phyloP scores from a whole-genome alignment of 129 eudicot species.

The Centella asiatica region DNA sequence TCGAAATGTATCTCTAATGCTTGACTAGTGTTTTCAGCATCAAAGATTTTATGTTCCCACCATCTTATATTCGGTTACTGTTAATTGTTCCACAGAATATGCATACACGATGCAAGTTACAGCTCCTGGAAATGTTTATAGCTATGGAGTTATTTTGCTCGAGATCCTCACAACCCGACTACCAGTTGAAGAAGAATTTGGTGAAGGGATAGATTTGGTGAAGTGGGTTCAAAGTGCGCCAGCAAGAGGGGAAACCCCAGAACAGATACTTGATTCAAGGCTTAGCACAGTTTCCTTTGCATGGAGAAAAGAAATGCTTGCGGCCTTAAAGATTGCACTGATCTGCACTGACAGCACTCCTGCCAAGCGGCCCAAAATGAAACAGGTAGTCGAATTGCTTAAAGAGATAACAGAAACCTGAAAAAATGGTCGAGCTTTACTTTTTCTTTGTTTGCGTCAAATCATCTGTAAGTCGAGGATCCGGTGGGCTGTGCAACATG shows the following conservation, averaged over 20 bases:
- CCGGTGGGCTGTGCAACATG: not conserved
- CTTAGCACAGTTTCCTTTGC: slow-evolving; percentile 89
- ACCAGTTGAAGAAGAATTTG: slow-evolving; percentile 86
- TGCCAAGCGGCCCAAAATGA: slow-evolving; percentile 88
- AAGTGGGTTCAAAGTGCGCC: slow-evolving; percentile 96
- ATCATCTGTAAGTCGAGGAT: not conserved
- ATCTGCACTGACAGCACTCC: slow-evolving; percentile 86
- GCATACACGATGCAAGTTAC: slow-evolving; percentile 99
- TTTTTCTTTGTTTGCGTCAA: not conserved
- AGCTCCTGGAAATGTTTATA: slow-evolving; percentile 96
- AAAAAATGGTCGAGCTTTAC: too few relatives aligned
- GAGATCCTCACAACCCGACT: slow-evolving; percentile 77
- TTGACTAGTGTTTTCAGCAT: not conserved
- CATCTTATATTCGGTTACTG: not conserved
- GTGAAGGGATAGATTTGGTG: slow-evolving; percentile 92
- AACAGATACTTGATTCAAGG: slow-evolving; percentile 83
- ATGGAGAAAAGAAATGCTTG: slow-evolving; percentile 94
- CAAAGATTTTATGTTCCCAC: not conserved
- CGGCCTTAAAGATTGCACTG: slow-evolving; percentile 74
- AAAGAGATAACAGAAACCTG: slow-evolving; percentile 51
- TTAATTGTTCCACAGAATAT: slow-evolving; percentile 53
- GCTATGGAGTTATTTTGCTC: slow-evolving; percentile 85
- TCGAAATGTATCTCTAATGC: too few relatives aligned
- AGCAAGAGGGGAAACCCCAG: slow-evolving; percentile 82
- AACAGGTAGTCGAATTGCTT: slow-evolving; percentile 91